Evolutionary conservation across 495 filamentous ascomycete genomes (phyloP).

Genomic region (Bombardia bombarda): DNA sequence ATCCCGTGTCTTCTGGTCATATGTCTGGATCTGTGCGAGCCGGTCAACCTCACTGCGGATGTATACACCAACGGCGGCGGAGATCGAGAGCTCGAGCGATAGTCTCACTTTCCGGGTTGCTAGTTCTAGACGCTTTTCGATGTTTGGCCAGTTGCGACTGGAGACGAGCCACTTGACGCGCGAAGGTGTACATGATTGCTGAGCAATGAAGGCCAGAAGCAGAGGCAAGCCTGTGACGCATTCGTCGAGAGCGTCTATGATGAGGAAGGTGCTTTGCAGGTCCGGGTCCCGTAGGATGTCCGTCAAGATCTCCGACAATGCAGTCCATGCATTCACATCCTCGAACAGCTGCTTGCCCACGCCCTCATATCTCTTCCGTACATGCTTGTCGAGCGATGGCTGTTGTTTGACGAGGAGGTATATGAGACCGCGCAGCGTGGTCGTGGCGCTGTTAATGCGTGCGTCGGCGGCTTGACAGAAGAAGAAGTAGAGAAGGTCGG

Average conservation of each 20-base stretch:
- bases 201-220: conserved; percentile 2
- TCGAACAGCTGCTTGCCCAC: conserved; percentile 24
- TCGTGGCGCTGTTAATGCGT: conserved; percentile 30
- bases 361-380: conserved; percentile 25
- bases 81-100: too few species aligned
- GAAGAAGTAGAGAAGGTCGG: conserved; percentile 34
- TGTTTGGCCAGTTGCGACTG: conserved; percentile 10
- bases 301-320: conserved; percentile 20
- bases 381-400: conserved; percentile 25
- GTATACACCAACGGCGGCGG: too few species aligned
- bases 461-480: conserved; percentile 34
- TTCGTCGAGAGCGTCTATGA: conserved; percentile 10
- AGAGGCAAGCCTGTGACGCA: conserved; percentile 1
- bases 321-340: conserved; percentile 22
- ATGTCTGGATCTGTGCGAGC: too few species aligned
- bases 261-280: conserved; percentile 1
- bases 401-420: conserved; percentile 29
- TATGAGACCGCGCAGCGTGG: conserved; percentile 34
- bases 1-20: too few species aligned
- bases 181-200: not conserved
- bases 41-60: too few species aligned
- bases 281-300: conserved; percentile 16
- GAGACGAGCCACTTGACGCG: conserved; percentile 10
- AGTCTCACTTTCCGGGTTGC: too few species aligned
- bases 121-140: too few species aligned